These are phyloP conservation scores for Fusarium dlaminii DNA, from an alignment of 2,329 filamentous ascomycete species.

Conservation along the genomic window DNA sequence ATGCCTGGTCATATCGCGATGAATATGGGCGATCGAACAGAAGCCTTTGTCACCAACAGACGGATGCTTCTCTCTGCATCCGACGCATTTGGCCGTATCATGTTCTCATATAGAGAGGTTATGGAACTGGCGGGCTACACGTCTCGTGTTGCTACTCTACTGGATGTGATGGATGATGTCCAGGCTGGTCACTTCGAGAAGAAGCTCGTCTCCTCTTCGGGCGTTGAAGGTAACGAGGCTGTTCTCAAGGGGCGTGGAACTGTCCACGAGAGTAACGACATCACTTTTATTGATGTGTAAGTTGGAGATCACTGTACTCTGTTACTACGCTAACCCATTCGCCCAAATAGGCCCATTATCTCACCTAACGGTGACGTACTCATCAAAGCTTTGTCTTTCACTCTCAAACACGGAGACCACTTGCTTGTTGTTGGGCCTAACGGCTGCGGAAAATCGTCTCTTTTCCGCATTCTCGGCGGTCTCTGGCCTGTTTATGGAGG, in stretches of 20 bases:
- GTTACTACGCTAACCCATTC: conserved; percentile 27
- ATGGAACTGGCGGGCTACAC: conserved; percentile 97
- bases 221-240: conserved; percentile 81
- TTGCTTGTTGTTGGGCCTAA: conserved; percentile 96
- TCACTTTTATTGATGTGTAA: conserved; percentile 84
- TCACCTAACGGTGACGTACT: conserved; percentile 96
- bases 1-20: conserved; percentile 74
- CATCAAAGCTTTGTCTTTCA: conserved; percentile 85
- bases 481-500: conserved; percentile 98
- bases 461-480: conserved; percentile 95
- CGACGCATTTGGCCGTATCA: conserved; percentile 92
- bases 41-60: conserved; percentile 91
- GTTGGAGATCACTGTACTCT: conserved; percentile 39
- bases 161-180: conserved; percentile 96
- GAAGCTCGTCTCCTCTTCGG: conserved; percentile 90
- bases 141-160: conserved; percentile 85
- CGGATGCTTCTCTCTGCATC: conserved; percentile 92
- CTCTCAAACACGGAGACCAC: conserved; percentile 86
- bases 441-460: conserved; percentile 93
- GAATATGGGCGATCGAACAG: conserved; percentile 76
- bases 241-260: conserved; percentile 84
- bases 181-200: conserved; percentile 92
- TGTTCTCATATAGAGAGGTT: conserved; percentile 98
- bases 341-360: conserved; percentile 75
- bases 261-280: conserved; percentile 82